Evolutionary conservation across 176 grass and related monocot species (phyloP), one percentile per base, ranked within the genome.

Genomic region (Cenchrus fungigraminus): DNA sequence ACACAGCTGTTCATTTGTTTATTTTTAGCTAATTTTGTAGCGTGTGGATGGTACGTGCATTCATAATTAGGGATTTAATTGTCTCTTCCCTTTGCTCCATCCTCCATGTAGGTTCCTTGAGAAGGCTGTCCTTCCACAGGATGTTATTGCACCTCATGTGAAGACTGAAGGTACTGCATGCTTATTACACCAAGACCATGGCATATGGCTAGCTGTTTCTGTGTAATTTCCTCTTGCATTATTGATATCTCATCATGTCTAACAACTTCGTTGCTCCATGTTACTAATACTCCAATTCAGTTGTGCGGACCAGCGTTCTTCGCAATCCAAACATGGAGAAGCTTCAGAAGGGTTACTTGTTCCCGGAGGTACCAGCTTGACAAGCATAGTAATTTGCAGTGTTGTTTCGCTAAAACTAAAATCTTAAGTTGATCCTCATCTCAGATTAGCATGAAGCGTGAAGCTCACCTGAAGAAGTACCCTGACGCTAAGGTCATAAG

Each of bases 311-410:
- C 15, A 84, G 84, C 78, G 84, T 98, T 42, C n/a, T 65, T 85
- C 91, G 97, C 75, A 98, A 95, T 82, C 88, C 70, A 40, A 94
- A 96, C 88, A 89, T 98, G 93, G 91, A 91, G 73, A 98, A 96
- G 82, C 89, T 98, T 84, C 84, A 80, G 79, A 98, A 89, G 71
- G 88, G 93, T 6, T 98, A 94, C 88, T 58, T 98, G n/a, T 98
- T 98, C 88, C 91, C 93, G 28, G 93, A 98, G 93, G 97, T 94
- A 77, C 15, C 12, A 12, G 10, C 50, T 49, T 28, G 15, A 82
- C 9, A 46, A 71, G 53, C 65, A 5, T 81, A 20, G 2, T 65
- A 31, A 3, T 10, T 29, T 12, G 28, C 34, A 22, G 19, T 63
- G 2, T 28, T 73, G 3, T 75, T 77, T 32, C 73, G 71, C 15